These are phyloP conservation scores for Trametes pubescens DNA, from an alignment of 1,284 basidiomycete genomes.

Conservation along the genomic window DNA sequence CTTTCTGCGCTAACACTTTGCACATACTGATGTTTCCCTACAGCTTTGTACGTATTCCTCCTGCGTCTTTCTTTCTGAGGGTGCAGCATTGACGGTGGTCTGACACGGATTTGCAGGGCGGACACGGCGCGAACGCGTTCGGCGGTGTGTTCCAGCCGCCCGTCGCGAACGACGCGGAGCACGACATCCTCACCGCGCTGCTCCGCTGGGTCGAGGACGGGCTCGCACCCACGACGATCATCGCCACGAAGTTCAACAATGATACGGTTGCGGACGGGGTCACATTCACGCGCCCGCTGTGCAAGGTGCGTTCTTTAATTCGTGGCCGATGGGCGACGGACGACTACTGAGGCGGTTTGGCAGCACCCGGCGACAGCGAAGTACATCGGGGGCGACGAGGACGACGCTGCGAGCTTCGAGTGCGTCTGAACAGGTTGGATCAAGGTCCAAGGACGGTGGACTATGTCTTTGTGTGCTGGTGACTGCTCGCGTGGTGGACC, in stretches of 20 bases:
- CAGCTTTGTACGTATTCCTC: too few species aligned
- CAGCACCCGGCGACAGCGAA: too few species aligned
- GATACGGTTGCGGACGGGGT: constrained; percentile 36
- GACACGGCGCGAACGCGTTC: constrained; percentile 38
- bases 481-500: too few species aligned
- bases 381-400: too few species aligned
- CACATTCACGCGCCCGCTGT: constrained; percentile 38
- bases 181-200: constrained; percentile 49
- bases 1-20: not conserved
- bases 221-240: constrained; percentile 43
- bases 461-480: too few species aligned
- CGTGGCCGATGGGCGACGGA: too few species aligned
- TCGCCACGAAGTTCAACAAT: constrained; percentile 37
- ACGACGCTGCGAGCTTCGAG: too few species aligned
- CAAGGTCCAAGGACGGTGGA: too few species aligned
- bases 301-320: constrained; percentile 26
- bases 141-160: constrained; percentile 38
- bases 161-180: constrained; percentile 36
- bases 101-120: constrained; percentile 30
- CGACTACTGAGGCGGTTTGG: too few species aligned
- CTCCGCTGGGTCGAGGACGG: constrained; percentile 52
- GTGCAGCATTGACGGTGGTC: constrained; percentile 2
- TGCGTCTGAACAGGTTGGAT: too few species aligned
- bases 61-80: constrained; percentile 11
- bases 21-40: too few species aligned